Base-by-base conservation (phyloP, 139 green algal species). In the Coccomyxa sp. region DNA sequence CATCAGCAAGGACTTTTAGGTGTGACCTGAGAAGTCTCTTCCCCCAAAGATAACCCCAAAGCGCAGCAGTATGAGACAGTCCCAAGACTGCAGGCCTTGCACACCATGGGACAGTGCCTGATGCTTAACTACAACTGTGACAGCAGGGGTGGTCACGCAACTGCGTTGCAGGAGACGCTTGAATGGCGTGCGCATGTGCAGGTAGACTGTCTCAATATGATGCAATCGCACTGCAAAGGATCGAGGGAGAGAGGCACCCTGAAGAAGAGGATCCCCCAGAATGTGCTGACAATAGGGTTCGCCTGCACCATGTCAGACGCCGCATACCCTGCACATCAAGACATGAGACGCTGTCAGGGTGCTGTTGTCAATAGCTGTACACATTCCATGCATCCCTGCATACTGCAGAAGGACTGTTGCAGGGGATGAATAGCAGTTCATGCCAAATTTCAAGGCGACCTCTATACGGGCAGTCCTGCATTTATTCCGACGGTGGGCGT, bases 241-340 rank as follows among this genome's bases (percentile, higher is more conserved):
- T n/a, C n/a, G n/a, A n/a, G n/a, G n/a, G n/a, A n/a, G n/a, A n/a
- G n/a, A 2, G 18, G 22, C 5, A 64, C 50, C 3, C 27, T 37
- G 64, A 80, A 80, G 37, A 80, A 74, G 1, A 72, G 38, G 50
- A 80, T 80, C 6, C 76, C 76, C 76, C 76, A 80, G 8, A 80
- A 35, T 22, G 76, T 80, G 12, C 58, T 37, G 8, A 80, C 58
- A n/a, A 80, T 55, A 7, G 76, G 76, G 38, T 80, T 80, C 27
- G 76, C 76, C 38, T 80, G 76, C 27, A 80, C 76, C 58, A 80
- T 14, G 64, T 80, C 76, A 80, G 38, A 69, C 24, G 76, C 76
- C 37, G 76, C 76, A 74, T 80, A 80, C 24, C 76, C 76, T 64
- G 50, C 50, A n/a, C n/a, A n/a, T n/a, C n/a, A n/a, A 22, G 5